Evolutionary conservation across 2,329 filamentous ascomycete genomes (phyloP).

Genomic region (Colletotrichum nymphaeae): DNA sequence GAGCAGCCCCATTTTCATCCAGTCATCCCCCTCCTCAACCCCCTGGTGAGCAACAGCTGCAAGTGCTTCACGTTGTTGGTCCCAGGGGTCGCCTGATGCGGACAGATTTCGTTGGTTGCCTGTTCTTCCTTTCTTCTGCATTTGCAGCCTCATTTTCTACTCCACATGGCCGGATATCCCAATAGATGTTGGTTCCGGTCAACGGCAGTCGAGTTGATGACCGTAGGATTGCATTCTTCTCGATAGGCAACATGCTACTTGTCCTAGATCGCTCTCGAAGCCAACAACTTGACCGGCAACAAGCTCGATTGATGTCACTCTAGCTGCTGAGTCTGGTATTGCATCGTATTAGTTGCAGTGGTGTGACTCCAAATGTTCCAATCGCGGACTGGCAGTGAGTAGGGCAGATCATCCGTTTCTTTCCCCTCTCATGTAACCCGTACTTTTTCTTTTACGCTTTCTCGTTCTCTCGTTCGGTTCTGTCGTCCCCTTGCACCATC

Average conservation of each 20-base stretch:
- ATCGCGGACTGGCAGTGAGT: background rate
- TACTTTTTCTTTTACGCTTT: background rate
- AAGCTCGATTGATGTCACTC: background rate
- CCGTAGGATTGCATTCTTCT: background rate
- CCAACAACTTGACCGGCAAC: background rate
- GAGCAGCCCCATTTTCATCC: conserved; percentile 20
- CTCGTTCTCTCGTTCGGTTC: background rate
- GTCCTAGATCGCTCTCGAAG: background rate
- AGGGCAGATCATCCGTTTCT: background rate
- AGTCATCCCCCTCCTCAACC: conserved; percentile 10
- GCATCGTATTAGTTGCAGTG: background rate
- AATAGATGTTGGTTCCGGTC: background rate
- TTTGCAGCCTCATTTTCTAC: conserved; percentile 17
- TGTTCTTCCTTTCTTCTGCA: background rate
- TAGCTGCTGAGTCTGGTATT: background rate
- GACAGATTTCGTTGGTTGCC: conserved; percentile 12
- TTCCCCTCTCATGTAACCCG: background rate
- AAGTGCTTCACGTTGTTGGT: background rate
- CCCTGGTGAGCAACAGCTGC: background rate
- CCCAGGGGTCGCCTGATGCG: background rate
- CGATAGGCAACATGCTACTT: background rate
- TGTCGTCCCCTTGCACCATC: background rate
- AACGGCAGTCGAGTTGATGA: background rate
- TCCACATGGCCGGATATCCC: background rate
- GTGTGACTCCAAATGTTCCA: background rate